These are phyloP conservation scores for Paracorniculantispora psalliotae DNA, from an alignment of 2,329 filamentous ascomycete species.

Conservation along the genomic window DNA sequence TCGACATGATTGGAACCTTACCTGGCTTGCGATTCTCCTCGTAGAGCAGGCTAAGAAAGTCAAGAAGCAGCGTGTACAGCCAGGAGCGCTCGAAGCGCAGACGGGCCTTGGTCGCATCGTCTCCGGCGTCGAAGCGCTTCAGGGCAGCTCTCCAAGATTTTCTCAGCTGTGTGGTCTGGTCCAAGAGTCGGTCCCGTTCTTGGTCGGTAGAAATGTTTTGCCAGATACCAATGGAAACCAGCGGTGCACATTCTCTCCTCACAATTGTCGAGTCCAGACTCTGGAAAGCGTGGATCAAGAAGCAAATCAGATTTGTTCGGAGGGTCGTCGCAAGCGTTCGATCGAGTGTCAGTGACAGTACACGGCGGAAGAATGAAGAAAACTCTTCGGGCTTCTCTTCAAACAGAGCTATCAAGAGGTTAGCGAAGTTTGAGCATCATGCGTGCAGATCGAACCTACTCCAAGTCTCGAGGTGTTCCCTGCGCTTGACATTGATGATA, in stretches of 20 bases:
- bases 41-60: conserved; percentile 75
- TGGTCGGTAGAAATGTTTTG: conserved; percentile 80
- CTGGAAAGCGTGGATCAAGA: conserved; percentile 88
- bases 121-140: conserved; percentile 83
- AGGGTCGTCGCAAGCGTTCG: conserved; percentile 59
- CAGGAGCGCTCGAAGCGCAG: conserved; percentile 89
- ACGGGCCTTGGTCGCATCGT: conserved; percentile 71
- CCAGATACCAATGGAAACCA: conserved; percentile 95
- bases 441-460: conserved; percentile 40
- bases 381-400: conserved; percentile 74
- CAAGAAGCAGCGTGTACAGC: conserved; percentile 80
- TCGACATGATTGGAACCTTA: not conserved
- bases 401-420: conserved; percentile 59
- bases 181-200: conserved; percentile 66
- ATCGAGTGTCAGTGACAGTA: conserved; percentile 81
- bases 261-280: conserved; percentile 85
- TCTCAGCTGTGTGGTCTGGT: conserved; percentile 66
- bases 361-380: conserved; percentile 80
- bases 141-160: conserved; percentile 87
- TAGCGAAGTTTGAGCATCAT: conserved; percentile 12
- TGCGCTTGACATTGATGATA: conserved; percentile 81
- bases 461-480: conserved; percentile 86
- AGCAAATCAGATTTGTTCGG: conserved; percentile 78
- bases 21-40: conserved; percentile 32
- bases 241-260: conserved; percentile 90